Evolutionary conservation across 2,329 filamentous ascomycete genomes (phyloP), one percentile per base, ranked within the genome.

Genomic region (Exophiala alcalophila): DNA sequence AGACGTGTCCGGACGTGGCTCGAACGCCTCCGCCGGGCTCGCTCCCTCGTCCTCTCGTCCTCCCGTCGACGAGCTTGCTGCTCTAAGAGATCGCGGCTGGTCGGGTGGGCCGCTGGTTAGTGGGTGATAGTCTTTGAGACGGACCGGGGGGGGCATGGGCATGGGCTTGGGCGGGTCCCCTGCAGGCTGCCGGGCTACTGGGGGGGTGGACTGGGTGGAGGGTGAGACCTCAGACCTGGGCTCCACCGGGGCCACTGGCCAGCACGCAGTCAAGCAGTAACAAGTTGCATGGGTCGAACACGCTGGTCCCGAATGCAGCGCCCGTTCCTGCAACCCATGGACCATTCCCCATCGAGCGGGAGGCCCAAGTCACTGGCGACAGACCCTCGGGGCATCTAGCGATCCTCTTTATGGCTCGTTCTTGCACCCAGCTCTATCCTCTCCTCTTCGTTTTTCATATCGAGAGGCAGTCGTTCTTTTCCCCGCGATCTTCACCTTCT

Each of bases 381-480:
- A 41, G 27, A 41, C 42, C 42, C 42, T 49, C 41, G 42, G 42
- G 47, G 36, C 47, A 47, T 50, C 43, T 49, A 56, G 50, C 46
- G 50, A 54, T 47, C 49, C 40, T 48, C 51, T 50, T 55, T 56
- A 56, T 56, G 49, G 49, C 50, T 47, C 51, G 47, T 49, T 39
- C 53, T 47, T 42, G 42, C 53, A 50, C 47, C 49, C 45, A 47
- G 41, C 47, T 50, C 44, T 46, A 39, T 49, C 50, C 43, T 48
- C 40, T 45, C 42, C 50, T 45, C 40, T 48, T 48, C 39, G 36
- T 50, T 45, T 36, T 41, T 56, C 49, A 57, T 55, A 57, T 57
- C 50, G 53, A 53, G 52, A 29, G 19, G 31, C 44, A 47, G 44
- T 52, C 52, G 41, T 50, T 57, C 52, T 47, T 52, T 44, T 47